These are phyloP conservation scores for Ceratocystis papillata DNA, from an alignment of 2,329 filamentous ascomycete species.

Conservation along the genomic window DNA sequence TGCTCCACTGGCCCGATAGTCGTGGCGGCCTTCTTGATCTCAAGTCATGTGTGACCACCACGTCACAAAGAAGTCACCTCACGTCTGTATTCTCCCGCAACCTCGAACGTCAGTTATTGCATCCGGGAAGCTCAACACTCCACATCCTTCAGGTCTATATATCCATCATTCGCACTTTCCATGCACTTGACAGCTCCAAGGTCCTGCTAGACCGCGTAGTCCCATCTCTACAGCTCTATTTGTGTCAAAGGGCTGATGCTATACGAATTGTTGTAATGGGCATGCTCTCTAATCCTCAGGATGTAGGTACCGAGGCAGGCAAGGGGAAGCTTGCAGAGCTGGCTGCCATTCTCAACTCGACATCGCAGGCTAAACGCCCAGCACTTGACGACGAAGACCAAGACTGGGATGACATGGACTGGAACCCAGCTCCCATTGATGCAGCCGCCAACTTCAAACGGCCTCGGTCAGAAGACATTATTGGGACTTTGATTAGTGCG, in stretches of 20 bases:
- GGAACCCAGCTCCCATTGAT: slow-evolving; percentile 87
- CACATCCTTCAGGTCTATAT: slow-evolving; percentile 70
- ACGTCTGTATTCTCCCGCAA: slow-evolving; percentile 58
- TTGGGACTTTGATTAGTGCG: slow-evolving; percentile 77
- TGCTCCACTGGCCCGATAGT: slow-evolving; percentile 62
- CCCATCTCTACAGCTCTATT: slow-evolving; percentile 60
- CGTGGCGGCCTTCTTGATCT: slow-evolving; percentile 64
- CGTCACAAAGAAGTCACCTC: slow-evolving; percentile 56
- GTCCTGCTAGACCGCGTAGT: slow-evolving; percentile 67
- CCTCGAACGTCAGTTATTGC: slow-evolving; percentile 55
- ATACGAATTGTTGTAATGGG: slow-evolving; percentile 67
- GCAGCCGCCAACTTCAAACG: slow-evolving; percentile 86
- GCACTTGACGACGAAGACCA: slow-evolving; percentile 57
- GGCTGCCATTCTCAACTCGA: slow-evolving; percentile 53
- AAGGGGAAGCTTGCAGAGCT: slow-evolving; percentile 52
- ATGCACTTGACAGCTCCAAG: slow-evolving; percentile 63
- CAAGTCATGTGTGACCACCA: slow-evolving; percentile 56
- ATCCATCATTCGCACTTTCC: slow-evolving; percentile 65
- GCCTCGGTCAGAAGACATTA: slow-evolving; percentile 79
- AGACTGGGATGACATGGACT: slow-evolving; percentile 86
- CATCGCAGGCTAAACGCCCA: slow-evolving; percentile 43
- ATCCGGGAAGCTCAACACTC: slow-evolving; percentile 64
- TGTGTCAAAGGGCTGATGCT: slow-evolving; percentile 66
- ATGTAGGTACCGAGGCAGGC: slow-evolving; percentile 37
- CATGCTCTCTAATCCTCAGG: slow-evolving; percentile 52